Evolutionary conservation across 75 land plant genomes (phyloP).

Genomic region (Picea sitchensis): DNA sequence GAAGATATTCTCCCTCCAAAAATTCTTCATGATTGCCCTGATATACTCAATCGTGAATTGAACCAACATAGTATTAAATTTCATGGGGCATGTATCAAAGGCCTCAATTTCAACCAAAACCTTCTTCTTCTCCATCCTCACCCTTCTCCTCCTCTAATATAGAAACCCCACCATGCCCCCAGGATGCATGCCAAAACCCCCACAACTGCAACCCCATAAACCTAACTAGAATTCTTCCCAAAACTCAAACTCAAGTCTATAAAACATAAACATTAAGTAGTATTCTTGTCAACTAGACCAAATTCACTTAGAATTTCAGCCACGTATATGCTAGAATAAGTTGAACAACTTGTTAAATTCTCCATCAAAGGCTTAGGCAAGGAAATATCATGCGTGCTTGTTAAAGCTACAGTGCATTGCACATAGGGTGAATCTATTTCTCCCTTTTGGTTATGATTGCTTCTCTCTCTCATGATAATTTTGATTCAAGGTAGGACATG

Average conservation of each 20-base stretch:
- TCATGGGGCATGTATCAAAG: no score
- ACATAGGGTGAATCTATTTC: constrained; percentile 33
- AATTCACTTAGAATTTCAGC: constrained; percentile 37
- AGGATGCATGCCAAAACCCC: constrained; percentile 3
- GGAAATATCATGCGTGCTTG: constrained; percentile 13
- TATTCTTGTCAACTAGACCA: constrained; percentile 48
- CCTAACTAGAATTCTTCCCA: background rate
- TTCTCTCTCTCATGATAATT: no score
- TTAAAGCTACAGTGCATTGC: constrained; percentile 26
- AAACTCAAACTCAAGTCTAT: background rate
- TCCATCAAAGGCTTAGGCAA: constrained; percentile 2
- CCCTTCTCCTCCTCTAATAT: background rate
- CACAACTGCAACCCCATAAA: constrained; percentile 13
- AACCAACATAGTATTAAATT: no score
- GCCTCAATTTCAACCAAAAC: constrained; percentile 10
- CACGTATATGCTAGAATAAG: constrained; percentile 58
- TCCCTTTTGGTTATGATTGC: no score
- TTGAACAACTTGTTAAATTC: constrained; percentile 42
- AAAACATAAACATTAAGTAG: constrained; percentile 32
- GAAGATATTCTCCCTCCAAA: no score
- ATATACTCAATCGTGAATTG: no score
- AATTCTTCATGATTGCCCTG: no score
- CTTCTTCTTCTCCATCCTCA: background rate
- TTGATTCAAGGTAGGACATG: no score
- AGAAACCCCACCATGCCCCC: background rate